Evolutionary conservation across 2,329 filamentous ascomycete species (phyloP).

Genomic region (Podosphaera xanthii): DNA sequence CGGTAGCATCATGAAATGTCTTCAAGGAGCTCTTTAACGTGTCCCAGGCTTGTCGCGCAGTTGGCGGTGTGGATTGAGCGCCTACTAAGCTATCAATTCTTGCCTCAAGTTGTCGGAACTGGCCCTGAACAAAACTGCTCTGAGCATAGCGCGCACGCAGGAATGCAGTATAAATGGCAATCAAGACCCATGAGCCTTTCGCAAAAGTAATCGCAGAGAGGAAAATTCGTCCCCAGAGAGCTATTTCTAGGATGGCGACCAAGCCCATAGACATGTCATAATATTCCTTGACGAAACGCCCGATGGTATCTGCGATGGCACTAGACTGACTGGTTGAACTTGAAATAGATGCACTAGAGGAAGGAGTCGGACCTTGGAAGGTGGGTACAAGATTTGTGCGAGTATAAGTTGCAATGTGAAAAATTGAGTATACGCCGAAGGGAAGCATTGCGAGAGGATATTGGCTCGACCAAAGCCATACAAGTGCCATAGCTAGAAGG

Average conservation of each 20-base stretch:
- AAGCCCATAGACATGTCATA: slow-evolving; percentile 92
- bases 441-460: slow-evolving; percentile 77
- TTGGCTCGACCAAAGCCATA: slow-evolving; percentile 86
- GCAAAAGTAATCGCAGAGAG: slow-evolving; percentile 68
- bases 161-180: slow-evolving; percentile 74
- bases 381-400: slow-evolving; percentile 84
- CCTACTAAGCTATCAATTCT: slow-evolving; percentile 63
- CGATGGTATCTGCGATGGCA: slow-evolving; percentile 59
- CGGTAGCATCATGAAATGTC: slow-evolving; percentile 60
- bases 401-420: slow-evolving; percentile 94
- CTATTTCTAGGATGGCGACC: slow-evolving; percentile 71
- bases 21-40: slow-evolving; percentile 47
- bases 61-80: slow-evolving; percentile 68
- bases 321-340: slow-evolving; percentile 28
- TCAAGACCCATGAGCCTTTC: slow-evolving; percentile 73
- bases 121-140: slow-evolving; percentile 77
- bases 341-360: slow-evolving; percentile 29
- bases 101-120: slow-evolving; percentile 48
- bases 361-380: slow-evolving; percentile 33
- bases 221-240: slow-evolving; percentile 64
- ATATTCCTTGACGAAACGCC: slow-evolving; percentile 89
- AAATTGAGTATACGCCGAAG: slow-evolving; percentile 90
- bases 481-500: slow-evolving; percentile 60
- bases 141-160: slow-evolving; percentile 75
- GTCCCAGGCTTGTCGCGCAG: slow-evolving; percentile 59